Conservation (phyloP, 768 basidiomycete genomes). For the Macrolepiota albuminosa region DNA sequence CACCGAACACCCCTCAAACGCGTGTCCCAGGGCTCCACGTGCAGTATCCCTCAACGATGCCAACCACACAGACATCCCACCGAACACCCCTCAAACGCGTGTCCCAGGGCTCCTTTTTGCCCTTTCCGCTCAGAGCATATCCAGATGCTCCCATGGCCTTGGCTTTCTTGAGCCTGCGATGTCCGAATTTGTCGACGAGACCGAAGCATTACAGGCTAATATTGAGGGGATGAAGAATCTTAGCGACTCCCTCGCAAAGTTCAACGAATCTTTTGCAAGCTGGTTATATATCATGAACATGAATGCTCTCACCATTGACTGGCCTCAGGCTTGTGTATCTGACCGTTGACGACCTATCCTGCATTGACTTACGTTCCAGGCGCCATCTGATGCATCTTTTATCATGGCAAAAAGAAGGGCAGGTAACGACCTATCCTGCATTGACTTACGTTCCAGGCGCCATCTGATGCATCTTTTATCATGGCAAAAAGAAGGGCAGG, state of each 20-base stretch:
- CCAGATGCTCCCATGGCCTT: constrained; percentile 79
- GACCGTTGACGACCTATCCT: neutral
- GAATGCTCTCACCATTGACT: constrained; percentile 92
- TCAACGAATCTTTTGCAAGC: constrained; percentile 92
- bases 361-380: constrained; percentile 29
- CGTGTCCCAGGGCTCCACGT: constrained; percentile 81
- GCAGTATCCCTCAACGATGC: constrained; percentile 10
- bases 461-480: constrained; percentile 53
- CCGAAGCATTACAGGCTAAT: constrained; percentile 73
- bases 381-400: constrained; percentile 59
- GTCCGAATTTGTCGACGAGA: constrained; percentile 85
- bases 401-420: constrained; percentile 53
- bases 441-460: constrained; percentile 38
- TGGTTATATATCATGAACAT: constrained; percentile 91
- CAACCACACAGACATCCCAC: constrained; percentile 44
- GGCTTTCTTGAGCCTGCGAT: constrained; percentile 84
- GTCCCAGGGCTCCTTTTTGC: constrained; percentile 90
- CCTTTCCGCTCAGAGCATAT: constrained; percentile 67
- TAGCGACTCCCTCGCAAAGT: constrained; percentile 70
- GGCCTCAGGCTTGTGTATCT: constrained; percentile 63
- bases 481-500: constrained; percentile 60
- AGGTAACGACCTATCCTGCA: constrained; percentile 30
- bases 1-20: constrained; percentile 83
- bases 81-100: constrained; percentile 84
- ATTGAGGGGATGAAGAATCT: constrained; percentile 66